Evolutionary conservation across 2,329 filamentous ascomycete genomes (phyloP), one percentile per base, ranked within the genome.

Genomic region (Penicillium sp.): DNA sequence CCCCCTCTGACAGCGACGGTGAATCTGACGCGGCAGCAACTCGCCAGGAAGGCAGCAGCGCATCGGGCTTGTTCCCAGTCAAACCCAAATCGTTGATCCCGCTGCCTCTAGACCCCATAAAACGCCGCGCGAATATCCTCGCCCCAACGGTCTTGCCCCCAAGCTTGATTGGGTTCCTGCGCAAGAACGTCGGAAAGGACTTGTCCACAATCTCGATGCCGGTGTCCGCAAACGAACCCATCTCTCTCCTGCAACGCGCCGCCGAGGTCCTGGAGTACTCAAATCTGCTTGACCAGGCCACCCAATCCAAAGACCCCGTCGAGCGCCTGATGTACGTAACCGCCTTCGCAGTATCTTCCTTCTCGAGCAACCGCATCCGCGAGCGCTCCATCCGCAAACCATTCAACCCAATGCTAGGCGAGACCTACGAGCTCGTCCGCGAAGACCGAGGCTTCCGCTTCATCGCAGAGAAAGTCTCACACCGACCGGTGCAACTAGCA

Each of bases 161-260:
- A 0, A 96, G 91, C 72, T 80, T 99, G 53, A 96, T 99, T 64
- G 90, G 91, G 0, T 96, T 97, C 73, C 82, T 97, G 33, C 87
- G 94, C 65, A 99, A 97, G 76, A 99, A 99, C 67, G 94, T 97
- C 10, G 94, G 94, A 70, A 99, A 99, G 75, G 94, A 99, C 75
- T 81, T 99, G 49, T 96, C 91, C 59, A 96, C 92, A 3, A 96
- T 99, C 64, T 93, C 91, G 48, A 97, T 97, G 93, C 94, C 94
- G 0, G 94, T 97, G 1, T 96, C 93, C 5, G 88, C 93, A 25
- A 99, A 99, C 74, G 94, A 99, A 72, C 94, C 94, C 0, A 85
- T 88, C 1, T 97, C 93, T 0, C 78, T 96, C 12, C 81, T 97
- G 6, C 94, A 99, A 73, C 89, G 93, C 60, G 83, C 93, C 4